Evolutionary conservation across 805 yeast species (phyloP).

Genomic region (Wickerhamiella australiensis): DNA sequence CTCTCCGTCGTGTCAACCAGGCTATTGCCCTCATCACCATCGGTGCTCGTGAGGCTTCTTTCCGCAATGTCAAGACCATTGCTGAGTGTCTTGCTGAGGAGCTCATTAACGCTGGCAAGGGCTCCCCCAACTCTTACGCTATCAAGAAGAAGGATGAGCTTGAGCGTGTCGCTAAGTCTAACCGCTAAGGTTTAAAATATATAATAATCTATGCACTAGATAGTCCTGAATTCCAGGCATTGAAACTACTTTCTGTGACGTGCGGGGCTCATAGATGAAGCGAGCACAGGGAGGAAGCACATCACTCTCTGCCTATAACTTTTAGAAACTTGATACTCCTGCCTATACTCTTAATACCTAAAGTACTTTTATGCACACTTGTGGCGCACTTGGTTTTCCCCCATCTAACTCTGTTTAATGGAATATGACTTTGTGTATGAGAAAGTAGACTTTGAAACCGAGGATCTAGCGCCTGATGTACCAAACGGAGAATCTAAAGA

Average conservation of each 20-base stretch:
- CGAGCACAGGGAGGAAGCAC: too few relatives aligned
- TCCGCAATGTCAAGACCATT: slow-evolving; percentile 99
- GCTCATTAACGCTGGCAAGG: slow-evolving; percentile 99
- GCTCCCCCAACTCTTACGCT: slow-evolving; percentile 99
- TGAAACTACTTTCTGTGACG: too few relatives aligned
- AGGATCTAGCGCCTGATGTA: too few relatives aligned
- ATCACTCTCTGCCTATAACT: too few relatives aligned
- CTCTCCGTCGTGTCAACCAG: slow-evolving; percentile 99
- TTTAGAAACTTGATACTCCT: too few relatives aligned
- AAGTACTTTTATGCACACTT: not conserved
- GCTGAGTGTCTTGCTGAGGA: slow-evolving; percentile 99
- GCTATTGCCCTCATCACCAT: slow-evolving; percentile 94
- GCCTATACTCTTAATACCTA: too few relatives aligned
- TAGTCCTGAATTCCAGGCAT: not conserved
- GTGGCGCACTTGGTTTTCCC: too few relatives aligned
- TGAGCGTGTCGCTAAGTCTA: slow-evolving; percentile 99
- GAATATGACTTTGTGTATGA: slow-evolving; percentile 70
- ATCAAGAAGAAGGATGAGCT: slow-evolving; percentile 99
- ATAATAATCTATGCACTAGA: slow-evolving; percentile 2
- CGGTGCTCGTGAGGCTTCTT: slow-evolving; percentile 99
- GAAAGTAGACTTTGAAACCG: not conserved
- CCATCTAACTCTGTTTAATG: not conserved
- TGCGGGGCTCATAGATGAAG: too few relatives aligned
- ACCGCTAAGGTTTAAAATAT: slow-evolving; percentile 64
- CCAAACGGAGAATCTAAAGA: too few relatives aligned